phyloP scores from a whole-genome alignment of 2,329 filamentous ascomycete species.

The Clarireedia sp. region DNA sequence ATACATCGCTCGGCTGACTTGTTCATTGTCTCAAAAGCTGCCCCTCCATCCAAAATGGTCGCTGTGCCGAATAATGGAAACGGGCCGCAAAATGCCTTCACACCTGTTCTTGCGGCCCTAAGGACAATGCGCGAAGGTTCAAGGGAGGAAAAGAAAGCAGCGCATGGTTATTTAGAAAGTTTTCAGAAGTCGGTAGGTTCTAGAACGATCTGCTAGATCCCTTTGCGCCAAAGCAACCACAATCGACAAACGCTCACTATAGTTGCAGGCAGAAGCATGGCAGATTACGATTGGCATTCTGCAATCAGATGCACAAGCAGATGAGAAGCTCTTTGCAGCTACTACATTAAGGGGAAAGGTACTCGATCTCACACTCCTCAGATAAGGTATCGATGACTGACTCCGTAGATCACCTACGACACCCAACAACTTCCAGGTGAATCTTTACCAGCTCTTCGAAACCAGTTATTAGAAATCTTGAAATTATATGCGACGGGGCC shows the following conservation, averaged over 20 bases:
- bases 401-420: slow-evolving; percentile 83
- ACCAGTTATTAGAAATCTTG: slow-evolving; percentile 74
- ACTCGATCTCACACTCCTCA: slow-evolving; percentile 23
- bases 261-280: slow-evolving; percentile 75
- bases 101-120: slow-evolving; percentile 80
- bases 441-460: slow-evolving; percentile 69
- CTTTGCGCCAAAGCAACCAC: slow-evolving; percentile 8
- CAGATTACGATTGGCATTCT: slow-evolving; percentile 78
- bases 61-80: slow-evolving; percentile 44
- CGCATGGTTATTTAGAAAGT: slow-evolving; percentile 81
- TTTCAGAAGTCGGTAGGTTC: slow-evolving; percentile 93
- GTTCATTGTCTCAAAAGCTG: slow-evolving; percentile 14
- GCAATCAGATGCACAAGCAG: slow-evolving; percentile 70
- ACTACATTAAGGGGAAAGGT: slow-evolving; percentile 99
- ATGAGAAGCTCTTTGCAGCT: slow-evolving; percentile 89
- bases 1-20: slow-evolving; percentile 7
- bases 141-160: slow-evolving; percentile 76
- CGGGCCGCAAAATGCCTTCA: slow-evolving; percentile 62
- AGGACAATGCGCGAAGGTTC: slow-evolving; percentile 85
- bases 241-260: slow-evolving; percentile 18
- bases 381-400: slow-evolving; percentile 13
- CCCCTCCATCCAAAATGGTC: slow-evolving; percentile 27
- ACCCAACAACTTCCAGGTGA: slow-evolving; percentile 75
- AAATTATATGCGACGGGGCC: slow-evolving; percentile 75
- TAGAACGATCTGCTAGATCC: slow-evolving; percentile 2